Base-by-base conservation (phyloP, 495 filamentous ascomycete species). In the Aspergillus conjunctus region DNA sequence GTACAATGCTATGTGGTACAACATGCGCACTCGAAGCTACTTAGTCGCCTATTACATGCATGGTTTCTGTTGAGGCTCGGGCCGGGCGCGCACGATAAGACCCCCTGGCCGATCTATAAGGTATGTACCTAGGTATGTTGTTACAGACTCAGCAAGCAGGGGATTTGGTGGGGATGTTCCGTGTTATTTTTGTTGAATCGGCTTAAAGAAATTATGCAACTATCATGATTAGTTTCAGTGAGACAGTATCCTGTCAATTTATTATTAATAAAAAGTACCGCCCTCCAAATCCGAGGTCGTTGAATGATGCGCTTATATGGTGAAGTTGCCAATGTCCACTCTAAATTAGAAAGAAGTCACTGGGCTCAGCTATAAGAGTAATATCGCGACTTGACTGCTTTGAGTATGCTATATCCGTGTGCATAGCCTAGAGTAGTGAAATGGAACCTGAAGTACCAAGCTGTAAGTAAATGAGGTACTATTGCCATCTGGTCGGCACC, bases 51-150 rank as follows among this genome's bases (percentile, higher is more conserved):
- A 48, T 48, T 21, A 50, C 37, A 54, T 59, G 62, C 48, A 63
- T 56, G 5, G 34, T 51, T 22, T 46, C 51, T 62, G 61, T 62
- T 56, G 51, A 69, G 66, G 66, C 59, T 61, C 66, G 66, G 66
- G 45, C 66, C 66, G 63, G 58, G 48, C 61, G 66, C 56, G 37
- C 39, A 49, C 49, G 50, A 64, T 53, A 31, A 51, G 31, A n/a
- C 44, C 17, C 43, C 20, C 18, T 50, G 30, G 52, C 39, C 48
- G 57, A 60, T 64, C 57, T 37, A 60, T 21, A 7, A 49, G 30
- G 49, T 51, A 60, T 54, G 11, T 41, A 11, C 11, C n/a, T n/a
- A n/a, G n/a, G n/a, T n/a, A n/a, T n/a, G 37, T 41, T 2, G 37
- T 41, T 2, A 26, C 26, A 26, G 26, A 5, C 26, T 5, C 26